Conservation (phyloP, 768 basidiomycete genomes). For the Leucocoprinus leucothites region DNA sequence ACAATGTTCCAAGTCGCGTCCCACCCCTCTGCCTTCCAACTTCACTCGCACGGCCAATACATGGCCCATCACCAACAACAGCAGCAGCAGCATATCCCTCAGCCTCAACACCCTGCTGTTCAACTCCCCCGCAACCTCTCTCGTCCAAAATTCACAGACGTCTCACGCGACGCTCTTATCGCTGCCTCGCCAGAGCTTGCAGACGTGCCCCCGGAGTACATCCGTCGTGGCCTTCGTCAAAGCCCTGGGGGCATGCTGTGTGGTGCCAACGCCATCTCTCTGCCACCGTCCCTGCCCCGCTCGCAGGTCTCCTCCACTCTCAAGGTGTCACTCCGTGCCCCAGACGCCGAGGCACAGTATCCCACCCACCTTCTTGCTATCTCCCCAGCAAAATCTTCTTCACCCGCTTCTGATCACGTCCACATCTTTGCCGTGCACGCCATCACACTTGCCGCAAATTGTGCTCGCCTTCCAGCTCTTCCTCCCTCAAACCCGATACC, state of each 20-base stretch:
- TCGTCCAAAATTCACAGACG: slow-evolving; percentile 56
- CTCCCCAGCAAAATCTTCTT: slow-evolving; percentile 40
- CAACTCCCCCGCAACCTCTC: slow-evolving; percentile 73
- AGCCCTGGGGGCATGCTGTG: slow-evolving; percentile 49
- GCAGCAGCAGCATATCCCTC: no score
- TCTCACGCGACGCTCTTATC: slow-evolving; percentile 54
- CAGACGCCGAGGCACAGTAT: slow-evolving; percentile 29
- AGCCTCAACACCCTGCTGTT: slow-evolving; percentile 31
- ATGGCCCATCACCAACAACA: slow-evolving; percentile 17
- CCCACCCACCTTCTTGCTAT: slow-evolving; percentile 60
- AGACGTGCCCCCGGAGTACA: slow-evolving; percentile 65
- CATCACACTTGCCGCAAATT: slow-evolving; percentile 58
- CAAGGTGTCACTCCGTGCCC: slow-evolving; percentile 37
- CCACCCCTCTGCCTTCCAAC: slow-evolving; percentile 37
- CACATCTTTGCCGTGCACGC: slow-evolving; percentile 61
- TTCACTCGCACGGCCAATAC: slow-evolving; percentile 33
- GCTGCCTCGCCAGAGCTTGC: slow-evolving; percentile 68
- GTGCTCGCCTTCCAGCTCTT: slow-evolving; percentile 51
- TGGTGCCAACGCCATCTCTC: slow-evolving; percentile 47
- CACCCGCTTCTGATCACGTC: slow-evolving; percentile 36
- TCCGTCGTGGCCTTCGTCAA: slow-evolving; percentile 55
- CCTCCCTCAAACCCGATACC: slow-evolving; percentile 31
- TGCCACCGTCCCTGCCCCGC: slow-evolving; percentile 58
- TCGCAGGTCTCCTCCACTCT: slow-evolving; percentile 63
- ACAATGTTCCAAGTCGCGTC: slow-evolving; percentile 49